phyloP scores from a whole-genome alignment of 2,329 filamentous ascomycete species.

The Colletotrichum sojae region DNA sequence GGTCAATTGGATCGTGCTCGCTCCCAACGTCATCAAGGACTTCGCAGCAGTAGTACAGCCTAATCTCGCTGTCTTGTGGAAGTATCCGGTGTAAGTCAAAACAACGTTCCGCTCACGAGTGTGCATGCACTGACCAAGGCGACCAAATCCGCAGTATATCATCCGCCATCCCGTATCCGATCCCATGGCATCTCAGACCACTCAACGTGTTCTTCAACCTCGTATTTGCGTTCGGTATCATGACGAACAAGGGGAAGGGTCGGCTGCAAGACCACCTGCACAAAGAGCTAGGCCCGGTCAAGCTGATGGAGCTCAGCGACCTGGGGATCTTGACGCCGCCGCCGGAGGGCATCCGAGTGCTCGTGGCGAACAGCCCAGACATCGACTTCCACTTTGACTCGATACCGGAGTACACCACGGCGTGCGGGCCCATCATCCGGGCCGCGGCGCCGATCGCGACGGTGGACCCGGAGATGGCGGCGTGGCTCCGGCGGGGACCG shows the following conservation, averaged over 20 bases:
- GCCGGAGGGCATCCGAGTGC: slow-evolving; percentile 7
- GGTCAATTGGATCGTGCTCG: slow-evolving; percentile 54
- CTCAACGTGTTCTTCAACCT: slow-evolving; percentile 27
- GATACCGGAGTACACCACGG: not conserved
- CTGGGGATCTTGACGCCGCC: slow-evolving; percentile 46
- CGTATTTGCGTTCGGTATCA: not conserved
- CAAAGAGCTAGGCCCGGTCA: slow-evolving; percentile 44
- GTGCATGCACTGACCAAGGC: not conserved
- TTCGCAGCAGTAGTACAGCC: slow-evolving; percentile 57
- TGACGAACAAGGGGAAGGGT: not conserved
- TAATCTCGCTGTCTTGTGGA: slow-evolving; percentile 43
- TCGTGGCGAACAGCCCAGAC: slow-evolving; percentile 32
- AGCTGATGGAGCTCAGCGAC: slow-evolving; percentile 55
- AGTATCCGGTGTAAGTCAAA: slow-evolving; percentile 29
- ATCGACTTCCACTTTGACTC: slow-evolving; percentile 28
- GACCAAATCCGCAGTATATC: not conserved
- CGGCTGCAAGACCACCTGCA: not conserved
- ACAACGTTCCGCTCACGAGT: too few relatives aligned
- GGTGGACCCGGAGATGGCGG: slow-evolving; percentile 15
- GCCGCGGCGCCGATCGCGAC: slow-evolving; percentile 4
- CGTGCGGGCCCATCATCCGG: slow-evolving; percentile 23
- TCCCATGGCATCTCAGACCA: slow-evolving; percentile 18
- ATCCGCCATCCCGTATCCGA: slow-evolving; percentile 42
- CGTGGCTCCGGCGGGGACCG: slow-evolving; percentile 18
- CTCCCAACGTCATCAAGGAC: slow-evolving; percentile 60